Evolutionary conservation across 2,329 filamentous ascomycete genomes (phyloP), one percentile per base, ranked within the genome.

Genomic region (Nemania sp.): DNA sequence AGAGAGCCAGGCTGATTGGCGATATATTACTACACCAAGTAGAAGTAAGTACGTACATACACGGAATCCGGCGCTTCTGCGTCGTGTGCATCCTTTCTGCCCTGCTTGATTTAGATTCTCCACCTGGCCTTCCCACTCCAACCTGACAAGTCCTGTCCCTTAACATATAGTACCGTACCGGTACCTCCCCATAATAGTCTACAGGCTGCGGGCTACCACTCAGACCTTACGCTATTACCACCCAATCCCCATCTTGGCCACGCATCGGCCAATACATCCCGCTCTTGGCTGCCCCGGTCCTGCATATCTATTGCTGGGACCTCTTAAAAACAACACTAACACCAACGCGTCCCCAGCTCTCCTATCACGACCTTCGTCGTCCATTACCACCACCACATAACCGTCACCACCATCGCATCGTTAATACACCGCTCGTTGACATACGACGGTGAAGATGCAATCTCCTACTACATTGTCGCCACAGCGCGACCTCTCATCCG

Each of bases 401-500:
- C 30, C 28, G 26, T 23, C 26, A 42, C 42, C 42, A 46, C 20
- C 31, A 44, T 6, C 19, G 36, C 30, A 36, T 15, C n/a, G 19
- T 15, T 19, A 34, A 34, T 5, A 34, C 14, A 34, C 31, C 31
- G 14, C 33, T 17, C 3, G 11, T 12, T 14, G 11, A 9, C 28
- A 28, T 31, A 6, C 12, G 50, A 58, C 47, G 49, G 24, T 52
- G 52, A 61, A 44, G 49, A 67, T 66, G 65, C 57, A 64, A 37
- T 62, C 62, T 12, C 48, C 55, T 54, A 49, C 44, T 49, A 48
- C 61, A 45, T 19, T 63, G 55, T 66, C 65, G 46, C 60, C 65
- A 51, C 49, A 64, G 56, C 64, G 66, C 59, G 66, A 64, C n/a
- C 53, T 64, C 17, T 67, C 65, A 12, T 68, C 68, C 3, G 68